Conservation (phyloP, 2,329 filamentous ascomycete genomes). For the Verticillium dahliae region DNA sequence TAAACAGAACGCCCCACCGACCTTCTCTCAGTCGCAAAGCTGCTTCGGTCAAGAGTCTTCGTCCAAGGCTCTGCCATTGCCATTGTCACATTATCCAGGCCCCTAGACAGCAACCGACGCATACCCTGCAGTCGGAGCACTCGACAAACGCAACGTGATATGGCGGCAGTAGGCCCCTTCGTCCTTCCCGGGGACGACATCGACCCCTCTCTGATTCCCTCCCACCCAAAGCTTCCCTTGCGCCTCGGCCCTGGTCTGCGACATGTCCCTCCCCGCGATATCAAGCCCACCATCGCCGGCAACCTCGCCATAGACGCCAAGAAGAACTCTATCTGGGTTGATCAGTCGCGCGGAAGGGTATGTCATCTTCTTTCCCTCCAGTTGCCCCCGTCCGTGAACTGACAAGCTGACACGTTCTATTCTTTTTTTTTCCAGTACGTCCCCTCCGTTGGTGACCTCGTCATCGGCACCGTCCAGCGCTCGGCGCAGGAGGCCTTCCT, state of each 20-base stretch:
- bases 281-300: conserved; percentile 62
- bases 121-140: neutral
- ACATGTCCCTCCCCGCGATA: conserved; percentile 69
- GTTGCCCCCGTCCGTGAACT: neutral
- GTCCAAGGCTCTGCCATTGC: neutral
- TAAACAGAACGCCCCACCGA: neutral
- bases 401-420: conserved; percentile 18
- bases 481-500: conserved; percentile 72
- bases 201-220: conserved; percentile 59
- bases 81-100: neutral
- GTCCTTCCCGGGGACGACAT: conserved; percentile 80
- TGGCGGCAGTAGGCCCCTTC: conserved; percentile 39
- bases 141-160: neutral
- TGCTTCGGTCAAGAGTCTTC: neutral
- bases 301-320: conserved; percentile 59
- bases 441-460: conserved; percentile 73
- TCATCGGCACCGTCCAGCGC: conserved; percentile 80
- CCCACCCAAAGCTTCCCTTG: conserved; percentile 61
- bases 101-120: neutral
- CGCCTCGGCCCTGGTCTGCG: conserved; percentile 80
- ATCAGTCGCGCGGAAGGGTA: conserved; percentile 64
- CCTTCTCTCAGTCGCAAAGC: neutral
- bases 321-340: conserved; percentile 76
- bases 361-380: conserved; percentile 21
- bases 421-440: conserved; percentile 53